Evolutionary conservation across 805 yeast genomes (phyloP), one percentile per base, ranked within the genome.

Genomic region (Candida gorgasii): DNA sequence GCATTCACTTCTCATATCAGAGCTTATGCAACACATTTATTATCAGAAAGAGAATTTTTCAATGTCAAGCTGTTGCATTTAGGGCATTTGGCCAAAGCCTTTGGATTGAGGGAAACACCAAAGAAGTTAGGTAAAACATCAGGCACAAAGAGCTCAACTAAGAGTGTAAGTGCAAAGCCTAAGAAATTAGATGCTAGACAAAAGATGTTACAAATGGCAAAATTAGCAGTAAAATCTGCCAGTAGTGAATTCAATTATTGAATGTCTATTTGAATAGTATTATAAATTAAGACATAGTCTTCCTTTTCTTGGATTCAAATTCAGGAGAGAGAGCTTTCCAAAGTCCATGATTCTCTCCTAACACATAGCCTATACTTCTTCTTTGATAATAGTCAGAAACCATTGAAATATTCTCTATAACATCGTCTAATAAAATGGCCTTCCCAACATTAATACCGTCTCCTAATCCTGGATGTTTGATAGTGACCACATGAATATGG

Each of bases 31-130:
- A 93, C 99, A 0, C 99, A 93, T 69, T 76, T 89, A 44, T 71
- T 90, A 0, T 54, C 80, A 1, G 99, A 93, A 62, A 79, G 90
- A 58, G 78, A 74, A 37, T 80, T 76, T 49, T 93, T 93, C 72
- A 89, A 88, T 57, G 83, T 93, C 23, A 86, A 86, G 53, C 65
- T 75, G 24, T 68, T 95, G 45, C 99, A 93, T 73, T 69, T 95
- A 51, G 99, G 99, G 20, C 99, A 93, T 69, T 69, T 95, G 55
- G 97, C 98, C 15, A 93, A 93, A 61, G 78, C 93, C 49, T 95
- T 95, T 63, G 99, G 92, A 2, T 70, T 93, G 40, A 80, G 99
- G 64, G 99, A 93, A 55, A 84, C 95, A 6, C 99, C 99, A 20
- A 89, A 86, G 69, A 79, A 78, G 52, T 71, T 86, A 57, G 89